These are phyloP conservation scores for Catenaria anguillulae DNA, from an alignment of 371 early-diverging fungal genomes.

Conservation along the genomic window DNA sequence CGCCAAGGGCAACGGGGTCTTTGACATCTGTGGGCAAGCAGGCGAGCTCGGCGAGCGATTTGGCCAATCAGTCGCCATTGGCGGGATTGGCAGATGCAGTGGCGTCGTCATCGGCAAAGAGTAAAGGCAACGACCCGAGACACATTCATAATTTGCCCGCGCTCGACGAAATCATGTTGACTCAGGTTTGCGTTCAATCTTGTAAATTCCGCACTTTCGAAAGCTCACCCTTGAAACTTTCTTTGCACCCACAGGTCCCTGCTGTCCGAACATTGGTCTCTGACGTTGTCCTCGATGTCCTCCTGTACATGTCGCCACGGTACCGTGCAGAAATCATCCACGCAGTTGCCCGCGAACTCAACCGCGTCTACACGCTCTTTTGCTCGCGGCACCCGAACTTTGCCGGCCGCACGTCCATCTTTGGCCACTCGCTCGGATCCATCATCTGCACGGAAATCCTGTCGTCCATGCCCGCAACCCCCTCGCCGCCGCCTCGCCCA, in stretches of 20 bases:
- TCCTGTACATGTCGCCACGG: constrained; percentile 65
- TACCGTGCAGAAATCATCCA: constrained; percentile 63
- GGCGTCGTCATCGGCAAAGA: too few relatives aligned
- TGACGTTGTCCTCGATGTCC: constrained; percentile 64
- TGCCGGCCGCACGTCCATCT: constrained; percentile 54
- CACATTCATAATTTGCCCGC: constrained; percentile 23
- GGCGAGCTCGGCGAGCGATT: neutral
- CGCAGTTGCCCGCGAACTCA: constrained; percentile 54
- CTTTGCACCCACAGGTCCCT: too few relatives aligned
- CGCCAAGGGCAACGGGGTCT: too few relatives aligned
- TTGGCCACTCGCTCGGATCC: constrained; percentile 70
- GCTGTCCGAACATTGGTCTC: constrained; percentile 61
- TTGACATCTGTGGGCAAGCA: too few relatives aligned
- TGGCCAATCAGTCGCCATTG: too few relatives aligned
- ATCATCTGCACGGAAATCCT: constrained; percentile 61
- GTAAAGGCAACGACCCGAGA: constrained; percentile 13
- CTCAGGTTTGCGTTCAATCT: constrained; percentile 22
- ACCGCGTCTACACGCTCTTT: constrained; percentile 50
- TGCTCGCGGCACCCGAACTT: constrained; percentile 55
- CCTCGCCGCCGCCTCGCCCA: too few relatives aligned
- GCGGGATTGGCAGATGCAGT: too few relatives aligned
- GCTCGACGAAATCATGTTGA: constrained; percentile 56
- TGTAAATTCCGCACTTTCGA: too few relatives aligned
- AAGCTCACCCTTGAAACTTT: too few relatives aligned
- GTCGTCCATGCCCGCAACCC: constrained; percentile 30